phyloP scores from a whole-genome alignment of 805 yeast species.

The Diddensiella santjacobensis region DNA sequence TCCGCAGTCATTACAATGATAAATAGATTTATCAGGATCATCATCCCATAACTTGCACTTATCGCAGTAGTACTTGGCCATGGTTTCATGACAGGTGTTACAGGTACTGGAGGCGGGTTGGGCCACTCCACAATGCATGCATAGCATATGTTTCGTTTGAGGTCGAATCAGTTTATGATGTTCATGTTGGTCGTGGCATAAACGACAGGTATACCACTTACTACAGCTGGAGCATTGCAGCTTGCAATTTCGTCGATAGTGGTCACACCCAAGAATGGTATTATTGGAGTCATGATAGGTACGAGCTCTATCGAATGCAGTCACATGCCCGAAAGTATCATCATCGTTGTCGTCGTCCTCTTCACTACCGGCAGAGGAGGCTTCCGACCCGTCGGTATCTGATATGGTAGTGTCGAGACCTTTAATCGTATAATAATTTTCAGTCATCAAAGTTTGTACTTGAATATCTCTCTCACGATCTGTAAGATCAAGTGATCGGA shows the following conservation, averaged over 20 bases:
- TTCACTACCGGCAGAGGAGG: constrained; percentile 12
- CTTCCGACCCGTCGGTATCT: constrained; percentile 19
- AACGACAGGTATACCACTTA: constrained; percentile 75
- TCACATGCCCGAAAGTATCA: constrained; percentile 26
- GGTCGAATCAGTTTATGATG: constrained; percentile 58
- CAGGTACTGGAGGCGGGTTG: constrained; percentile 74
- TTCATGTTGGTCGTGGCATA: constrained; percentile 73
- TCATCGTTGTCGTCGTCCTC: constrained; percentile 19
- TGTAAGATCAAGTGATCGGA: constrained; percentile 27
- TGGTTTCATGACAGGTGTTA: constrained; percentile 56
- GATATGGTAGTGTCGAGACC: constrained; percentile 13
- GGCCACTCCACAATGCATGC: constrained; percentile 74
- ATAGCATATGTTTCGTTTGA: constrained; percentile 63
- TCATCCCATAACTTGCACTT: constrained; percentile 83
- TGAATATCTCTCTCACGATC: constrained; percentile 34
- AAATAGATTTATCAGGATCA: constrained; percentile 72
- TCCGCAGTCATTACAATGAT: constrained; percentile 91
- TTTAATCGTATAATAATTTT: constrained; percentile 27
- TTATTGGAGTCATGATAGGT: constrained; percentile 46
- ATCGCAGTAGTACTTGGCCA: constrained; percentile 75
- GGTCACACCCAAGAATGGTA: constrained; percentile 65
- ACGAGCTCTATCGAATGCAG: constrained; percentile 52
- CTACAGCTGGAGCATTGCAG: constrained; percentile 73
- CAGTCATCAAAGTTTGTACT: constrained; percentile 38
- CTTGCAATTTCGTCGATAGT: constrained; percentile 80